Conservation (phyloP, 495 filamentous ascomycete genomes). For the Thozetella sp. region DNA sequence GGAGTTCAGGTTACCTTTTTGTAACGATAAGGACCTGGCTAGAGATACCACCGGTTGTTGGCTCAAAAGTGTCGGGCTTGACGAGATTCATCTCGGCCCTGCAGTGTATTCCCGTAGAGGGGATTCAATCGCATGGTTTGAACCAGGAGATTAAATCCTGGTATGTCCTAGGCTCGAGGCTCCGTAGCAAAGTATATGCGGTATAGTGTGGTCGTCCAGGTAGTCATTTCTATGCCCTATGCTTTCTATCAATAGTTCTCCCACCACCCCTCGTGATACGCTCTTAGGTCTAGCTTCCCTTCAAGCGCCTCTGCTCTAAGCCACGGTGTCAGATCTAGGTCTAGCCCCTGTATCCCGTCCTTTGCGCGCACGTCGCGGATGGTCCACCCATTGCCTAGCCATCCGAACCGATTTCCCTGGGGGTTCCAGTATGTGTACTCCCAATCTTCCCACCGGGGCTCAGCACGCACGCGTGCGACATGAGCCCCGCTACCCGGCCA, state of each 20-base stretch:
- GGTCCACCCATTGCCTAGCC: conserved; percentile 52
- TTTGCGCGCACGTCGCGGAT: conserved; percentile 30
- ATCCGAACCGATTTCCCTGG: conserved; percentile 55
- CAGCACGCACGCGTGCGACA: conserved; percentile 45
- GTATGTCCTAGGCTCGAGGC: too few species aligned
- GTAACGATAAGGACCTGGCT: background rate
- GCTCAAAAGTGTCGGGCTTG: background rate
- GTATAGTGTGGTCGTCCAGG: too few species aligned
- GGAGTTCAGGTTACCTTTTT: background rate
- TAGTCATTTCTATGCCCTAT: too few species aligned
- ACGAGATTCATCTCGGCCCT: too few species aligned
- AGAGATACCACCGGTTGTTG: background rate
- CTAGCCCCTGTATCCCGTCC: conserved; percentile 32
- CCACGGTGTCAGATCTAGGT: conserved; percentile 50
- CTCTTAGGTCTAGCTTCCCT: conserved; percentile 44
- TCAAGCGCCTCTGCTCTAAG: conserved; percentile 30
- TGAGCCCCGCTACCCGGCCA: conserved; percentile 51
- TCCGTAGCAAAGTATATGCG: too few species aligned
- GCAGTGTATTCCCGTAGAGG: too few species aligned
- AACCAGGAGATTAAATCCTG: too few species aligned
- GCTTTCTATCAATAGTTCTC: conserved; percentile 28
- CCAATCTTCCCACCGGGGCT: conserved; percentile 63
- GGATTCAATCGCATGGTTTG: too few species aligned
- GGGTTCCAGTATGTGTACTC: conserved; percentile 49
- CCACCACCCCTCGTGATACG: conserved; percentile 55